These are phyloP conservation scores for Hyparrhenia diplandra DNA, from an alignment of 176 grass and related monocot species.

Conservation along the genomic window DNA sequence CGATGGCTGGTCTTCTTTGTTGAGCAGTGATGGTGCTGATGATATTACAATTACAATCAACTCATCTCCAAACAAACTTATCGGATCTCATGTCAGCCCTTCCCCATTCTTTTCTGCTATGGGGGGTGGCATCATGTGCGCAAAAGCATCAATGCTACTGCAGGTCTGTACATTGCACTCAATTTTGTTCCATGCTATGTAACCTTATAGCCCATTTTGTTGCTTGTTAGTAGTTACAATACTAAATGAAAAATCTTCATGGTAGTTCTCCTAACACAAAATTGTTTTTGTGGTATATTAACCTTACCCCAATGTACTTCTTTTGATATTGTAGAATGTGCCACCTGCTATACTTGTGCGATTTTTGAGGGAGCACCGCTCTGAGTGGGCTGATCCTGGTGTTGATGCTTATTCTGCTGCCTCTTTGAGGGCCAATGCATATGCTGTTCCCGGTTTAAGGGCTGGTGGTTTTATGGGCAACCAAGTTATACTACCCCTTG, in stretches of 20 bases:
- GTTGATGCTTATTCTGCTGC: conserved; percentile 88
- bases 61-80: conserved; percentile 73
- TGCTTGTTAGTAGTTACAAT: background rate
- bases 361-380: conserved; percentile 96
- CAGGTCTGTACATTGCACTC: conserved; percentile 43
- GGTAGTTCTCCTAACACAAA: background rate
- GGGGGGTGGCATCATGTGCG: conserved; percentile 83
- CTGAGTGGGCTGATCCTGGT: conserved; percentile 93
- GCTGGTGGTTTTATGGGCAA: conserved; percentile 67
- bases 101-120: conserved; percentile 61
- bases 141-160: conserved; percentile 96
- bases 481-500: conserved; percentile 81
- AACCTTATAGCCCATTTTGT: background rate
- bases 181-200: background rate
- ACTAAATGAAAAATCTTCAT: background rate
- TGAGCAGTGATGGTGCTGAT: conserved; percentile 72
- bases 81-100: conserved; percentile 50
- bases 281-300: background rate
- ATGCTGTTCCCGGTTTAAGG: conserved; percentile 72
- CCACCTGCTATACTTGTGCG: conserved; percentile 80
- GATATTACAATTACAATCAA: conserved; percentile 86
- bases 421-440: conserved; percentile 64
- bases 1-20: conserved; percentile 84
- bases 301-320: background rate
- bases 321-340: conserved; percentile 65